Evolutionary conservation across 2,329 filamentous ascomycete genomes (phyloP).

Genomic region (Massarina eburnea): DNA sequence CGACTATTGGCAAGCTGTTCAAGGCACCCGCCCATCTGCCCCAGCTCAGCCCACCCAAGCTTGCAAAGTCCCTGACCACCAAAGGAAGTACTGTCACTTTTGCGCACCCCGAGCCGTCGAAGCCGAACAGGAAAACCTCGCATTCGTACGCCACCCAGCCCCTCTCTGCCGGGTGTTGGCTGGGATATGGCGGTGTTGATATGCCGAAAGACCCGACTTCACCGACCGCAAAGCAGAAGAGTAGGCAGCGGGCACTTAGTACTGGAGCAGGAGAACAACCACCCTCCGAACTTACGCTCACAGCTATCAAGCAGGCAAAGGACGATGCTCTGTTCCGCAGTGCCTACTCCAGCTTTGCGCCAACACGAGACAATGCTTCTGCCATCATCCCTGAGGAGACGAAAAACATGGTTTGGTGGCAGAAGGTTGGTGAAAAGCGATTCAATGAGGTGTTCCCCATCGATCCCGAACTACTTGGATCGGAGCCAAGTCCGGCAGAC

Average conservation of each 20-base stretch:
- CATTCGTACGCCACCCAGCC: constrained; percentile 67
- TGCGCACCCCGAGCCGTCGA: constrained; percentile 55
- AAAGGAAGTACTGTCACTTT: constrained; percentile 54
- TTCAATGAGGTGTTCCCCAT: constrained; percentile 67
- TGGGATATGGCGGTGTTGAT: constrained; percentile 55
- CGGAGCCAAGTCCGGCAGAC: constrained; percentile 41
- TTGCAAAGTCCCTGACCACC: constrained; percentile 69
- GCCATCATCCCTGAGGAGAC: constrained; percentile 69
- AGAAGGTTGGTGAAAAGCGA: constrained; percentile 65
- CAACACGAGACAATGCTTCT: constrained; percentile 70
- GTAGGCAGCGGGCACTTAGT: constrained; percentile 72
- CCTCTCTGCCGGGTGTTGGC: constrained; percentile 68
- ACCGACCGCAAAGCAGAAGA: constrained; percentile 67
- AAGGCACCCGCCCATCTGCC: constrained; percentile 67
- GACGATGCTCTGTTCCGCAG: constrained; percentile 75
- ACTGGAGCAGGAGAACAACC: constrained; percentile 61
- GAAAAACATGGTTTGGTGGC: constrained; percentile 75
- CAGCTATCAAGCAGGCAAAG: constrained; percentile 59
- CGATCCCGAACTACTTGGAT: constrained; percentile 45
- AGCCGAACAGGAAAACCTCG: constrained; percentile 44
- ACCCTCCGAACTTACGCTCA: constrained; percentile 42
- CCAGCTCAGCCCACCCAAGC: constrained; percentile 70
- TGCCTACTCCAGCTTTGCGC: constrained; percentile 79
- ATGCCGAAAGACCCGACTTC: constrained; percentile 50
- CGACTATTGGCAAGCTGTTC: constrained; percentile 74